Conservation (phyloP, 495 filamentous ascomycete species). For the Annulohypoxylon moriforme region DNA sequence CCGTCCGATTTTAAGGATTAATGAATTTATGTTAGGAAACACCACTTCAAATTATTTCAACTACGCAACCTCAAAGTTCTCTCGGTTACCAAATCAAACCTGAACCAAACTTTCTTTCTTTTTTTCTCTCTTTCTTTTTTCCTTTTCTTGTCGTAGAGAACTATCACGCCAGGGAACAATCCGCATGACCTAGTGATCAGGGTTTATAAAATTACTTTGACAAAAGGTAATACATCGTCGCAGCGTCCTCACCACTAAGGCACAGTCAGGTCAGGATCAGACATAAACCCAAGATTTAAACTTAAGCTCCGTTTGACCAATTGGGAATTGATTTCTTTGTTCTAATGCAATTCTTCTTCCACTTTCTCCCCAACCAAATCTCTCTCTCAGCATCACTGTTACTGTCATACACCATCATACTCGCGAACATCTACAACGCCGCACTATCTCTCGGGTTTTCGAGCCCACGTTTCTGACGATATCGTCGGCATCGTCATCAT, state of each 20-base stretch:
- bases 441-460: not conserved
- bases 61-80: conserved; percentile 10
- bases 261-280: conserved; percentile 1
- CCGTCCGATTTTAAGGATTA: conserved; percentile 15
- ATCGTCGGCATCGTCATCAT: not conserved
- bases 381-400: not conserved
- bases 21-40: not conserved
- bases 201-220: not conserved
- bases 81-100: not conserved
- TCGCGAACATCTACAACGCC: not conserved
- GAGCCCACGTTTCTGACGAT: not conserved
- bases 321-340: conserved; percentile 21
- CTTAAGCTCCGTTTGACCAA: conserved; percentile 12
- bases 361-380: not conserved
- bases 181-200: not conserved
- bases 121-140: no score
- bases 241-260: not conserved
- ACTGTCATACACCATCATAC: not conserved
- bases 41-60: conserved; percentile 8
- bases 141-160: not conserved
- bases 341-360: not conserved
- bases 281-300: not conserved
- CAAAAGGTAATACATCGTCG: not conserved
- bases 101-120: not conserved
- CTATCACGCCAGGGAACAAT: not conserved